Evolutionary conservation across 768 basidiomycete species (phyloP), one percentile per base, ranked within the genome.

Genomic region (Mycena rebaudengoi): DNA sequence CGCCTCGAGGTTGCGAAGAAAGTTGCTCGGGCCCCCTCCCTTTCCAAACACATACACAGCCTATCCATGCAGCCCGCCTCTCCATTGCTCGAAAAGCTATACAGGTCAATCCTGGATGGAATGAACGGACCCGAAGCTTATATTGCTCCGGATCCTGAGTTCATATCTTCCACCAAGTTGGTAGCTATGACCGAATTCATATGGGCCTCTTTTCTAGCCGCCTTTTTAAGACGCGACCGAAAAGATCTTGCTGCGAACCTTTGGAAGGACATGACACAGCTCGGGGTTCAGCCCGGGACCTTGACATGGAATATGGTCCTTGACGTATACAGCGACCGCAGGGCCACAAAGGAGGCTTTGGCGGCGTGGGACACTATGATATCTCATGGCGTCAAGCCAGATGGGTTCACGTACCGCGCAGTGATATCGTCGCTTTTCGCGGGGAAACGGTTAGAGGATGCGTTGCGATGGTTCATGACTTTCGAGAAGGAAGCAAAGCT

Each of bases 301-400:
- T 76, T 81, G 26, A 83, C 87, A 49, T 95, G 94, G 93, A 92
- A 86, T 11, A 86, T 88, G 16, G 81, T 94, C 43, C 77, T 96
- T 35, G 85, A 88, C 46, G 86, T 87, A 8, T 89, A 90, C 67
- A 83, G 81, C 30, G 77, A 82, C 46, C 76, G 82, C 35, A 82
- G 83, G 21, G 80, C 85, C 52, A 74, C 82, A 16, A 79, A 81
- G 3, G 82, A 87, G 53, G 87, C 90, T 12, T 75, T 88, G 45
- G 76, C 76, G 10, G 82, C 85, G 1, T 95, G 93, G 91, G 73
- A 82, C 33, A 71, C 83, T 59, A 92, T 96, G 89, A 66, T 75
- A 28, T 71, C 80, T n/a, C 76, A 82, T 60, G 83, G 84, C 2
- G 75, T 90, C 37, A 70, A 80, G 58, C 92, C 92, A 7, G 88